Evolutionary conservation across 352 stramenopile species (phyloP).

Genomic region (Pilasporangium apinafurcum): DNA sequence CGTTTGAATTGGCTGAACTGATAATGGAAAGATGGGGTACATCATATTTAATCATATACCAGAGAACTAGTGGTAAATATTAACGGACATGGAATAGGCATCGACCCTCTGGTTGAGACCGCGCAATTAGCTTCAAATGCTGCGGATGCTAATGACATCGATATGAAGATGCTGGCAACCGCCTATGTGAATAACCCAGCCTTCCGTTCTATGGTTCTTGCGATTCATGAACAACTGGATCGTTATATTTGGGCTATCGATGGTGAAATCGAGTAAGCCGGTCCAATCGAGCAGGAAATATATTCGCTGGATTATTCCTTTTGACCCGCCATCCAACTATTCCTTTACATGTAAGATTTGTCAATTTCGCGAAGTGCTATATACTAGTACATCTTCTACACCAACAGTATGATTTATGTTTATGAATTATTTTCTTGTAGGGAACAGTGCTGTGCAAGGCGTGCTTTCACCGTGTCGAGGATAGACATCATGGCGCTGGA

Average conservation of each 20-base stretch:
- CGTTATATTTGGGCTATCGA: too few relatives aligned
- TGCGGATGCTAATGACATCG: not conserved
- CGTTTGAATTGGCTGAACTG: constrained; percentile 16
- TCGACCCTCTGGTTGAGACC: constrained; percentile 38
- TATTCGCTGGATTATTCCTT: constrained; percentile 2
- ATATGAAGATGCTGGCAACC: constrained; percentile 15
- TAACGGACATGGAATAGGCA: constrained; percentile 7
- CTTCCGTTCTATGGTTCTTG: constrained; percentile 27
- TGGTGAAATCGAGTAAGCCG: too few relatives aligned
- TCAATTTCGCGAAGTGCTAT: too few relatives aligned
- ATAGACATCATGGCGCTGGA: constrained; percentile 68
- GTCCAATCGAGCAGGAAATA: too few relatives aligned
- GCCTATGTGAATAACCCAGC: constrained; percentile 19
- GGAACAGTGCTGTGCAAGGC: constrained; percentile 50
- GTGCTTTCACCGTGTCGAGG: constrained; percentile 63
- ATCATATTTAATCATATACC: not conserved
- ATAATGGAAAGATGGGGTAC: constrained; percentile 48
- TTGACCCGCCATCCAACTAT: not conserved
- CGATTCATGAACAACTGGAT: constrained; percentile 32
- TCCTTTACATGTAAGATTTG: too few relatives aligned
- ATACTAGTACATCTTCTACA: too few relatives aligned
- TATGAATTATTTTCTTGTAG: constrained; percentile 42
- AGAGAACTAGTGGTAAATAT: not conserved
- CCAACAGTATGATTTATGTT: not conserved
- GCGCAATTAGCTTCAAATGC: not conserved